phyloP scores from a whole-genome alignment of 73 alveolate genomes.

The Paramecium biaurelia region DNA sequence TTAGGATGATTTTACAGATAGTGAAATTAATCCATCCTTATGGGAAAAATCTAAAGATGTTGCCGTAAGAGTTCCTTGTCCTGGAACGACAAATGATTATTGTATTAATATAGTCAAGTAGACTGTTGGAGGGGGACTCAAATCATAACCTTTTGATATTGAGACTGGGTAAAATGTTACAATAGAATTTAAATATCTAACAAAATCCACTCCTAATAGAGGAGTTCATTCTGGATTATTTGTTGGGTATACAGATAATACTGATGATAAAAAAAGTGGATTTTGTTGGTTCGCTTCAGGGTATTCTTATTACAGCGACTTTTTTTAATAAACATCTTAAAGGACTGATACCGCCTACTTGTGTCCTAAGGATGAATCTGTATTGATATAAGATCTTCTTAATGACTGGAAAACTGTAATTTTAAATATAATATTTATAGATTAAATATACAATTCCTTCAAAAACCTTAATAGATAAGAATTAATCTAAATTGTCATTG shows the following conservation, averaged over 20 bases:
- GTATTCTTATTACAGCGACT: neutral
- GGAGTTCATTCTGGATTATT: neutral
- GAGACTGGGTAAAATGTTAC: neutral
- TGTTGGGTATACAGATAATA: neutral
- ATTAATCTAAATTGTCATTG: neutral
- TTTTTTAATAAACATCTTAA: neutral
- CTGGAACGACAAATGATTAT: neutral
- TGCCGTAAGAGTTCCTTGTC: neutral
- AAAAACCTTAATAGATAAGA: neutral
- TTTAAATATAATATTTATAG: neutral
- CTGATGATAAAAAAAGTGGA: neutral
- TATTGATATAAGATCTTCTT: neutral
- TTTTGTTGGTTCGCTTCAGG: constrained; percentile 20
- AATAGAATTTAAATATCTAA: constrained; percentile 15
- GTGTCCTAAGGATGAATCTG: neutral
- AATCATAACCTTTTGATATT: neutral
- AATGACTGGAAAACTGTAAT: constrained; percentile 47
- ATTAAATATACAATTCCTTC: constrained; percentile 31
- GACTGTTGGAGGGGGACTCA: neutral
- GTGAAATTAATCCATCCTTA: neutral
- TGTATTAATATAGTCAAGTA: neutral
- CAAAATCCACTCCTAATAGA: neutral
- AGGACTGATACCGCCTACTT: neutral
- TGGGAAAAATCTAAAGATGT: neutral
- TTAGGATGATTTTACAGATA: neutral